Evolutionary conservation across 2,329 filamentous ascomycete genomes (phyloP), one percentile per base, ranked within the genome.

Genomic region (Trichoderma sp.): DNA sequence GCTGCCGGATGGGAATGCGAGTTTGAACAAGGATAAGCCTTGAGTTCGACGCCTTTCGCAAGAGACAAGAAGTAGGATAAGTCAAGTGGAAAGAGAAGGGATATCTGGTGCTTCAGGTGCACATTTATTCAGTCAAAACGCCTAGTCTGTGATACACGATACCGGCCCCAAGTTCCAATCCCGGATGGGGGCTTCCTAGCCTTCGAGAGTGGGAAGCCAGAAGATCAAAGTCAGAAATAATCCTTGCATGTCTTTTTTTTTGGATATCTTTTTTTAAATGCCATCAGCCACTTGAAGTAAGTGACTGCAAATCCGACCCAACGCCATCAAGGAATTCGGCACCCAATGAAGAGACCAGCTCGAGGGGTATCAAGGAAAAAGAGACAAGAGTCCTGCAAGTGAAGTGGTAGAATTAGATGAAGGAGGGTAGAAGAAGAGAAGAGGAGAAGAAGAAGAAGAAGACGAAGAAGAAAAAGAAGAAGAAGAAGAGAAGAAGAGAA

Each of bases 111-210:
- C 21, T 61, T 44, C 30, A 30, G 7, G 39, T 61, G 64, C 63
- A 67, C 63, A 21, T 74, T 68, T 72, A 68, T 68, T 67, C 67
- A 72, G 71, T 66, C 34, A 43, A 43, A 72, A 73, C 73, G 71
- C 72, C 74, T 71, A 70, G 61, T 68, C 71, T 71, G 67, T 67
- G 67, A 68, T 73, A 72, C 67, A 69, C 69, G 65, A 69, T 67
- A 66, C 67, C 69, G 5, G 68, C 69, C 68, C 68, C 69, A 71
- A 70, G 68, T 68, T 65, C 64, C 34, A 41, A 59, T 30, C 24
- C 43, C 21, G 26, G 24, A 48, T 60, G 43, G 39, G 2, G 5
- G 39, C 15, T 59, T 39, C 26, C 45, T 3, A 14, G 54, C 28
- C 21, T 1, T 41, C 28, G 54, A 14, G 15, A 15, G 21, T 17